Evolutionary conservation across 179 eudicot genomes (phyloP).

Genomic region (Patellifolia procumbens): DNA sequence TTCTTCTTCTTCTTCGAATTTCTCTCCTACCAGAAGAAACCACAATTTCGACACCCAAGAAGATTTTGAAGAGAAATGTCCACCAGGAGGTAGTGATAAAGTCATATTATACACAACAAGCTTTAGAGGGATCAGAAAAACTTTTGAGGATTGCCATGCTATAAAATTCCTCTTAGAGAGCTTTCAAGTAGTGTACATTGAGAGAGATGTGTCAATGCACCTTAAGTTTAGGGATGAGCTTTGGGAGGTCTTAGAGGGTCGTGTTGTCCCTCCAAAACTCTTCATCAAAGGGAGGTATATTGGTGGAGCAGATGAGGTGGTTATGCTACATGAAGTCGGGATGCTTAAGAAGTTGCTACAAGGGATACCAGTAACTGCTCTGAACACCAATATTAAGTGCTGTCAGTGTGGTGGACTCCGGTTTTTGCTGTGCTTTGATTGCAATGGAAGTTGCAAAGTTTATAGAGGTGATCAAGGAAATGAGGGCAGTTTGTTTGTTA

Average conservation of each 20-base stretch:
- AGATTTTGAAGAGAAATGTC: conserved; percentile 34
- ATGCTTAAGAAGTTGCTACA: conserved; percentile 52
- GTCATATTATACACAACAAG: conserved; percentile 82
- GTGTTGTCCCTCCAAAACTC: conserved; percentile 65
- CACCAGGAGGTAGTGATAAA: conserved; percentile 36
- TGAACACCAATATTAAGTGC: conserved; percentile 29
- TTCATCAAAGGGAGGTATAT: conserved; percentile 76
- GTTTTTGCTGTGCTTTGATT: conserved; percentile 62
- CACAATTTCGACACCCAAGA: conserved; percentile 6
- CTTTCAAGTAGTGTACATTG: conserved; percentile 50
- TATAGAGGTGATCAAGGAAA: conserved; percentile 30
- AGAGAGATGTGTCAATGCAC: conserved; percentile 83
- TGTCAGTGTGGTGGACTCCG: conserved; percentile 57
- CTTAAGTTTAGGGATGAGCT: conserved; percentile 62
- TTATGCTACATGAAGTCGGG: conserved; percentile 62
- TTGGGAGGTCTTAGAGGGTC: conserved; percentile 56
- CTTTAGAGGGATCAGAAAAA: conserved; percentile 66
- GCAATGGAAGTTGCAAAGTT: conserved; percentile 70
- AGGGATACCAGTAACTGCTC: conserved; percentile 43
- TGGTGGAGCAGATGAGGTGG: conserved; percentile 76
- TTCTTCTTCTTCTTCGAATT: conserved; percentile 14
- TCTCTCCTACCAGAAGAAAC: conserved; percentile 12
- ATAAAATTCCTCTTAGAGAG: conserved; percentile 60
- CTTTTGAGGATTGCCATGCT: conserved; percentile 26
- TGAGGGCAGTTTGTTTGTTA: conserved; percentile 27